Percentiles rank a stretch among this genome's conserved stretches.
phyloP scores from a whole-genome alignment of 169 alveolate species.

The Cryptosporidium sp. region DNA sequence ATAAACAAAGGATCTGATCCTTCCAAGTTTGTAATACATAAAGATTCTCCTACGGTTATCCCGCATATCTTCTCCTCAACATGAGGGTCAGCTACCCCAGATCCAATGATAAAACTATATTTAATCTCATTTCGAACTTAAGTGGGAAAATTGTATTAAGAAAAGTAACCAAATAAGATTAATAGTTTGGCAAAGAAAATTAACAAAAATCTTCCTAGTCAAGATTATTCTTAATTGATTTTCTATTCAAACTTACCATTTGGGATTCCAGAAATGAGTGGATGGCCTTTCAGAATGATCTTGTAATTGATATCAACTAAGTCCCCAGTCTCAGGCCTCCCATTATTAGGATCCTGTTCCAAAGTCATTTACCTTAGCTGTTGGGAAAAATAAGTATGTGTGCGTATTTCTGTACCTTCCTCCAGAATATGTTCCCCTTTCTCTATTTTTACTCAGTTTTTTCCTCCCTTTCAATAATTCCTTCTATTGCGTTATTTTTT shows the following conservation, averaged over 20 bases:
- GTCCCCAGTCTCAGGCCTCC: slow-evolving; percentile 34
- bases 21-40: slow-evolving; percentile 3
- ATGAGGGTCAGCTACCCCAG: slow-evolving; percentile 19
- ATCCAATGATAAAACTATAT: slow-evolving; percentile 39
- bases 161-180: not conserved
- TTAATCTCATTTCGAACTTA: slow-evolving; percentile 7
- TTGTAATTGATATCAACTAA: slow-evolving; percentile 33
- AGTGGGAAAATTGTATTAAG: not conserved
- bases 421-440: not conserved
- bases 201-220: not conserved
- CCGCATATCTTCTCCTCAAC: slow-evolving; percentile 24
- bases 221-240: not conserved
- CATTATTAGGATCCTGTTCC: not conserved
- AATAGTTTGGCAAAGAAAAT: not conserved
- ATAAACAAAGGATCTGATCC: not conserved
- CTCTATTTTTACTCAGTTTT: not conserved
- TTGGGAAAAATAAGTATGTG: not conserved
- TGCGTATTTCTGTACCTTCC: not conserved
- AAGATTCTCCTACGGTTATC: slow-evolving; percentile 15
- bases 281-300: not conserved
- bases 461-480: not conserved
- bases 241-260: slow-evolving; percentile 3
- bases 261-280: not conserved
- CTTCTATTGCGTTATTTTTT: not conserved
- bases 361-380: not conserved